Evolutionary conservation across 2,329 filamentous ascomycete species (phyloP).

Genomic region (Alternaria metachromatica): DNA sequence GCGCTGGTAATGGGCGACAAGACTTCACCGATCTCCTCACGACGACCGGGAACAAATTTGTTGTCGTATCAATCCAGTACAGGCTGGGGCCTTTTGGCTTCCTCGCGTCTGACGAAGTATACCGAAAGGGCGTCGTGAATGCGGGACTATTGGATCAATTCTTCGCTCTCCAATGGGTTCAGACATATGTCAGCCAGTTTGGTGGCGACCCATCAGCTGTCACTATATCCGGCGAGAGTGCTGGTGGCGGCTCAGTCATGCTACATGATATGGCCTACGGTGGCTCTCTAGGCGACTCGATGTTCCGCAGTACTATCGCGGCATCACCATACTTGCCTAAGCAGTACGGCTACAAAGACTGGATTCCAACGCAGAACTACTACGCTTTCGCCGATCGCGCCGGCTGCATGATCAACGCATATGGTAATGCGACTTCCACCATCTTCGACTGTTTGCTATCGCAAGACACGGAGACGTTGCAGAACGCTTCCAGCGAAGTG

Average conservation of each 20-base stretch:
- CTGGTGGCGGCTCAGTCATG: slow-evolving; percentile 31
- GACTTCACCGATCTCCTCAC: slow-evolving; percentile 53
- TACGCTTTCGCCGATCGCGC: slow-evolving; percentile 51
- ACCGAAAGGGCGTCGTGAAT: slow-evolving; percentile 46
- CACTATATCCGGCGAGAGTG: slow-evolving; percentile 48
- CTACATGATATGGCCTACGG: slow-evolving; percentile 46
- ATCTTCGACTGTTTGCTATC: slow-evolving; percentile 53
- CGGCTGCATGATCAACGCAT: slow-evolving; percentile 31
- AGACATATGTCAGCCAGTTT: slow-evolving; percentile 53
- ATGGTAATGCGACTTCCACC: slow-evolving; percentile 33
- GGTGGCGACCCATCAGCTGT: slow-evolving; percentile 31
- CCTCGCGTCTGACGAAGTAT: slow-evolving; percentile 48
- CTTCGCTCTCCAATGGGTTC: slow-evolving; percentile 60
- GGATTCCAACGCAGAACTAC: slow-evolving; percentile 55
- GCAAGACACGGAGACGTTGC: slow-evolving; percentile 46
- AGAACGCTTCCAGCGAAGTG: slow-evolving; percentile 44
- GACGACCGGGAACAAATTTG: slow-evolving; percentile 55
- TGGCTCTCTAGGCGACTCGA: slow-evolving; percentile 37
- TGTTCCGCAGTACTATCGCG: slow-evolving; percentile 47
- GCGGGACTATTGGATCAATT: slow-evolving; percentile 57
- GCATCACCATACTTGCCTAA: slow-evolving; percentile 62
- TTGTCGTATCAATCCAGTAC: slow-evolving; percentile 60
- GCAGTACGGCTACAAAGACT: slow-evolving; percentile 60
- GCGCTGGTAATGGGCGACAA: slow-evolving; percentile 44
- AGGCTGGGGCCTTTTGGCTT: slow-evolving; percentile 57